Conservation (phyloP, 495 filamentous ascomycete genomes). For the Platismatia glauca region DNA sequence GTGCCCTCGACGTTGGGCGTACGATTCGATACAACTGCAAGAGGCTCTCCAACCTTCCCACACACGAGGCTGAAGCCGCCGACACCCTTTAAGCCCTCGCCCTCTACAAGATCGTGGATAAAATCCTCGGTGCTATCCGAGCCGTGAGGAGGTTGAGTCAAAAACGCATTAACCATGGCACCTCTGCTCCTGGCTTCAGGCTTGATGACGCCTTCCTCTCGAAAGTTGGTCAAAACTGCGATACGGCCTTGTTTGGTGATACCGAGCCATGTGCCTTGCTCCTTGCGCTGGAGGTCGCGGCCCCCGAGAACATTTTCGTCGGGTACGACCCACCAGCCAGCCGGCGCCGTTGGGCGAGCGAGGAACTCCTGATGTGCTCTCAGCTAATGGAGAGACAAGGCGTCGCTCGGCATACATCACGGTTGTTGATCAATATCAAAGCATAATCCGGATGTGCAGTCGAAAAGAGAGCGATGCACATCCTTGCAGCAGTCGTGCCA, state of each 20-base stretch:
- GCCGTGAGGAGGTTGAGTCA: slow-evolving; percentile 40
- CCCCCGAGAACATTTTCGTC: slow-evolving; percentile 55
- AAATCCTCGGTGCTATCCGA: slow-evolving; percentile 49
- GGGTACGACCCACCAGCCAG: slow-evolving; percentile 71
- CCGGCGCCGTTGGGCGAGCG: slow-evolving; percentile 71
- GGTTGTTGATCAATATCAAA: slow-evolving; percentile 82
- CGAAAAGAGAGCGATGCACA: slow-evolving; percentile 90
- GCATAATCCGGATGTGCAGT: slow-evolving; percentile 86
- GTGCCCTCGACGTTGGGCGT: slow-evolving; percentile 52
- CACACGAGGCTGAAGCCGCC: slow-evolving; percentile 92
- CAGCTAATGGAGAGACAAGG: slow-evolving; percentile 11
- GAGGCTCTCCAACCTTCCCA: slow-evolving; percentile 64
- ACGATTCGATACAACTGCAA: slow-evolving; percentile 89
- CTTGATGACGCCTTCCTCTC: slow-evolving; percentile 58
- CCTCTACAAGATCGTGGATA: slow-evolving; percentile 57
- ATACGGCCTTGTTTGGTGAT: slow-evolving; percentile 76
- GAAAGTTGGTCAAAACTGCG: slow-evolving; percentile 90
- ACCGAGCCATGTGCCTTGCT: slow-evolving; percentile 86
- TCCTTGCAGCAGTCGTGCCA: slow-evolving; percentile 31
- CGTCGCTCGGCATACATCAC: slow-evolving; percentile 54
- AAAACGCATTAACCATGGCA: slow-evolving; percentile 76
- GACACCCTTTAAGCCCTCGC: slow-evolving; percentile 58
- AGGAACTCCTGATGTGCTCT: slow-evolving; percentile 61
- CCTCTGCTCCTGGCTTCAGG: slow-evolving; percentile 63
- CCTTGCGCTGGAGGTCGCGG: slow-evolving; percentile 55